These are phyloP conservation scores for Fusarium illudens DNA, from an alignment of 2,329 filamentous ascomycete species.

Conservation along the genomic window DNA sequence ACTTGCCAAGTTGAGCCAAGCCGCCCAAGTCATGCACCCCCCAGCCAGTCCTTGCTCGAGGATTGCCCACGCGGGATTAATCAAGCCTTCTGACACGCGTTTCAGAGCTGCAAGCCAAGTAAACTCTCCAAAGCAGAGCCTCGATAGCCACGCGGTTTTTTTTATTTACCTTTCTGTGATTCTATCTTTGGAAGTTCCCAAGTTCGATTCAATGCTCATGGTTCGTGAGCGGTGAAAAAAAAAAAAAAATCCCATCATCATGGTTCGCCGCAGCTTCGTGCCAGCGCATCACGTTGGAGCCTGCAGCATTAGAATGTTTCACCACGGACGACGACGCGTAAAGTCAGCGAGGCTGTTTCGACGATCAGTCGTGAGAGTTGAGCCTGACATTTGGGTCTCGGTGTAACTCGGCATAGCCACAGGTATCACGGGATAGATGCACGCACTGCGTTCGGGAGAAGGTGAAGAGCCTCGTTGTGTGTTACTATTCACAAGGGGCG, in stretches of 20 bases:
- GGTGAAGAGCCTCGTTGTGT: not conserved
- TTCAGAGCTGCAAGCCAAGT: slow-evolving; percentile 16
- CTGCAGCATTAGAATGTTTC: not conserved
- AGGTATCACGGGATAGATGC: not conserved
- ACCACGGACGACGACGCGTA: not conserved
- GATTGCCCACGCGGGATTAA: not conserved
- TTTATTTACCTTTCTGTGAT: not conserved
- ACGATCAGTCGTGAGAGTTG: not conserved
- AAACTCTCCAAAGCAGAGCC: slow-evolving; percentile 13
- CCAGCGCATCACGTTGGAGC: not conserved
- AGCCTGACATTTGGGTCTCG: not conserved
- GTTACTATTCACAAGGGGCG: not conserved
- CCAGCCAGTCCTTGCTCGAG: not conserved
- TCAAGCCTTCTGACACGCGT: not conserved
- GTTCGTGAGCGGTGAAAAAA: not conserved
- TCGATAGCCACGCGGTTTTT: slow-evolving; percentile 34
- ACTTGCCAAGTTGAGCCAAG: not conserved
- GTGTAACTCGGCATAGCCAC: not conserved
- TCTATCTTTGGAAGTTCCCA: slow-evolving; percentile 14
- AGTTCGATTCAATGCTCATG: not conserved
- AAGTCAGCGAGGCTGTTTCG: not conserved
- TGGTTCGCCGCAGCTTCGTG: not conserved
- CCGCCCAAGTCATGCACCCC: not conserved
- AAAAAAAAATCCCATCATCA: too few species aligned
- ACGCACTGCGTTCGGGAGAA: not conserved